Evolutionary conservation across 495 filamentous ascomycete species (phyloP).

Genomic region (Penicilliopsis zonata): DNA sequence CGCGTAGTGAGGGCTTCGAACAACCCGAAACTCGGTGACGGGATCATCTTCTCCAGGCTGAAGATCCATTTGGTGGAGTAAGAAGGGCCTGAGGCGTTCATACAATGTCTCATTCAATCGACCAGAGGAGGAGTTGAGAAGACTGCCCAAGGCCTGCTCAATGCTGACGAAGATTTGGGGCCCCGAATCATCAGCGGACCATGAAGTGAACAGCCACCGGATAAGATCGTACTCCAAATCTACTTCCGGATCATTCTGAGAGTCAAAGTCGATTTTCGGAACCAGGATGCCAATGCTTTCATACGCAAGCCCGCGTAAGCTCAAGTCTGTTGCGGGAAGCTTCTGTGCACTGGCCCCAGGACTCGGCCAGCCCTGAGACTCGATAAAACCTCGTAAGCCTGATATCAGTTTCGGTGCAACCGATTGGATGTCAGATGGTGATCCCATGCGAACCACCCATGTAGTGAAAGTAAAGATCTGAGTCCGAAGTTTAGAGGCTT

Average conservation of each 20-base stretch:
- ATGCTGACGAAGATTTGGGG: slow-evolving; percentile 72
- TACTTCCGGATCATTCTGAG: slow-evolving; percentile 15
- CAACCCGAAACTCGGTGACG: slow-evolving; percentile 25
- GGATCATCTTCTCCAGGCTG: slow-evolving; percentile 35
- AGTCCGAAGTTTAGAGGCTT: slow-evolving; percentile 59
- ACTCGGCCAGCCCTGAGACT: slow-evolving; percentile 74
- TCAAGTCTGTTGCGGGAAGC: slow-evolving; percentile 44
- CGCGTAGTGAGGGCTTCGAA: slow-evolving; percentile 62
- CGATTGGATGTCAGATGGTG: slow-evolving; percentile 39
- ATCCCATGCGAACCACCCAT: slow-evolving; percentile 71
- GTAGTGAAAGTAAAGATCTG: slow-evolving; percentile 84
- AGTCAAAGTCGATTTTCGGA: slow-evolving; percentile 28
- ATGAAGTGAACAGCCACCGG: slow-evolving; percentile 66
- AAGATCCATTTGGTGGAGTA: slow-evolving; percentile 55
- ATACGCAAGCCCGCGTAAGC: slow-evolving; percentile 63
- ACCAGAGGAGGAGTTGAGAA: slow-evolving; percentile 47
- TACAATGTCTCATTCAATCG: slow-evolving; percentile 31
- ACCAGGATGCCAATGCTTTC: slow-evolving; percentile 78
- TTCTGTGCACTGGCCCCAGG: slow-evolving; percentile 32
- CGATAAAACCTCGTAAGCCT: slow-evolving; percentile 61
- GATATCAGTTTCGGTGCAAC: slow-evolving; percentile 62
- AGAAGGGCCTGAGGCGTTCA: slow-evolving; percentile 41
- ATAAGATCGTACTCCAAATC: slow-evolving; percentile 50
- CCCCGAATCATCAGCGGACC: slow-evolving; percentile 68
- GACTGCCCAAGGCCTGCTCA: slow-evolving; percentile 73